Conservation (phyloP, 2,329 filamentous ascomycete species). For the Colletotrichum navitas region DNA sequence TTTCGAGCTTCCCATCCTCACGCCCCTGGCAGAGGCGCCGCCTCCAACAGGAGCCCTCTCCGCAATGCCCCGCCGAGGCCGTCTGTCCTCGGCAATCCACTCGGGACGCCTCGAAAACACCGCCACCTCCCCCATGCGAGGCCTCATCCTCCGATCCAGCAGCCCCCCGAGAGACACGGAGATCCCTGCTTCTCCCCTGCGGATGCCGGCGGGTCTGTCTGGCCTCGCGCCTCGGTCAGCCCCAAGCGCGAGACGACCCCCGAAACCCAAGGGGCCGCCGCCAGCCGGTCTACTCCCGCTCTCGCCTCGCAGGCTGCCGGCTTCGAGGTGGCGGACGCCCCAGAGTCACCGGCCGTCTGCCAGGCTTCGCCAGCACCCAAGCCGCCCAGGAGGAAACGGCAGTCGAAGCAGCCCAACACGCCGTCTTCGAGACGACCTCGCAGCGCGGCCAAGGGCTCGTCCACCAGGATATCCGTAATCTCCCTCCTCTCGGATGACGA, state of each 20-base stretch:
- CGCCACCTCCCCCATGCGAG: constrained; percentile 6
- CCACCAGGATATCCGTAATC: constrained; percentile 54
- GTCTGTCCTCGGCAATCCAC: background rate
- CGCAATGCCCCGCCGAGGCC: background rate
- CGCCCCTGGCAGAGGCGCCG: background rate
- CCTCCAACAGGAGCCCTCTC: background rate
- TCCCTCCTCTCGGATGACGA: constrained; percentile 57
- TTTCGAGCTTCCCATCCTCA: constrained; percentile 19
- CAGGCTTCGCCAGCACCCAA: background rate
- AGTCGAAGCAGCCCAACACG: constrained; percentile 1
- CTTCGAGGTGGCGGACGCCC: background rate
- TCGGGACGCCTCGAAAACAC: background rate
- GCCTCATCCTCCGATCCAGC: constrained; percentile 22
- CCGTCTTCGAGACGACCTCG: background rate
- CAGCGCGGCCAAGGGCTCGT: constrained; percentile 38
- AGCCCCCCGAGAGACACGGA: constrained; percentile 14
- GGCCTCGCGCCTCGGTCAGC: background rate
- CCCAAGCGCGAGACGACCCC: background rate
- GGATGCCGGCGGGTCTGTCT: background rate
- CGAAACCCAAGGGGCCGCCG: background rate
- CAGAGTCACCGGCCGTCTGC: background rate
- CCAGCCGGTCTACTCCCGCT: too few relatives aligned
- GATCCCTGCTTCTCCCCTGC: background rate
- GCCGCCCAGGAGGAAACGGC: background rate
- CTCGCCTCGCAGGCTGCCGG: too few relatives aligned